Evolutionary conservation across 768 basidiomycete genomes (phyloP).

Genomic region (Kwoniella sp.): DNA sequence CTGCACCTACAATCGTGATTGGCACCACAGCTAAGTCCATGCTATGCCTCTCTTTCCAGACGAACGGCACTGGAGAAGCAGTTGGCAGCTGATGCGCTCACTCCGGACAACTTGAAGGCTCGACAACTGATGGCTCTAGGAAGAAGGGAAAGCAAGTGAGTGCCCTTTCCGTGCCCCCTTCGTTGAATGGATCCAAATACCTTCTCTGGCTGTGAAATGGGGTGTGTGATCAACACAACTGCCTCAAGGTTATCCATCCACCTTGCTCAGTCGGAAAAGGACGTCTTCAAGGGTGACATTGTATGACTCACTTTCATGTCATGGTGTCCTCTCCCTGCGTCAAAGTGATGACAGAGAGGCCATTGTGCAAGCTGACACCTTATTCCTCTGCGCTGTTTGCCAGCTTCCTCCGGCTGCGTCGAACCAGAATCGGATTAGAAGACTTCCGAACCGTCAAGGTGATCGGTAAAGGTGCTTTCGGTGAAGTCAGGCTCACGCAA

Average conservation of each 20-base stretch:
- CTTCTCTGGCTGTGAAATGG: not conserved
- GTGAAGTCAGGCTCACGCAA: constrained; percentile 95
- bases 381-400: not conserved
- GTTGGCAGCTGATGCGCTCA: constrained; percentile 45
- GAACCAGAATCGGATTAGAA: constrained; percentile 85
- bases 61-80: constrained; percentile 51
- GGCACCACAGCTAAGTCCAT: not conserved
- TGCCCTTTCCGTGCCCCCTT: not conserved
- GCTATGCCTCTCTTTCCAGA: constrained; percentile 30
- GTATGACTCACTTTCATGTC: not conserved
- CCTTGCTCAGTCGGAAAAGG: no score
- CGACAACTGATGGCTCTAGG: constrained; percentile 52
- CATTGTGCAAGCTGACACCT: not conserved
- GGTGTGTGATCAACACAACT: not conserved
- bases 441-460: constrained; percentile 98
- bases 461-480: constrained; percentile 98
- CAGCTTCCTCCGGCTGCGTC: constrained; percentile 79
- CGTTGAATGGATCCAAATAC: no score
- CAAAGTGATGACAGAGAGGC: no score
- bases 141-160: constrained; percentile 54
- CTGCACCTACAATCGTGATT: not conserved
- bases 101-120: constrained; percentile 50
- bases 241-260: no score
- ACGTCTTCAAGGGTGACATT: no score
- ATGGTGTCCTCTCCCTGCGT: no score